Evolutionary conservation across 768 basidiomycete species (phyloP).

Genomic region (Suillus subluteus): DNA sequence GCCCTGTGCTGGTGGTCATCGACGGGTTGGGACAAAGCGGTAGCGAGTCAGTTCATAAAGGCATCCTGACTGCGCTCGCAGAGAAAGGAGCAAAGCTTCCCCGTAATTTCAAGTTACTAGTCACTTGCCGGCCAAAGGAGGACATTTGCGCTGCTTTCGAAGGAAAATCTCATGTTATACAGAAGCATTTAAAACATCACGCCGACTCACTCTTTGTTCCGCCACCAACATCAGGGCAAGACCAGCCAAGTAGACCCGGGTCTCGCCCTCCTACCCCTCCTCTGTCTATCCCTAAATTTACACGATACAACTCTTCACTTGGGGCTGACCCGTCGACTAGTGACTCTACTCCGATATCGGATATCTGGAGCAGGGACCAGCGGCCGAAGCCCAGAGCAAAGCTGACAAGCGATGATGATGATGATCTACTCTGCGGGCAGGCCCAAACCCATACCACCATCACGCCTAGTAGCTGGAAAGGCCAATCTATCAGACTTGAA

Average conservation of each 20-base stretch:
- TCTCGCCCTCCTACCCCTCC: background rate
- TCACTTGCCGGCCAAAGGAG: slow-evolving; percentile 32
- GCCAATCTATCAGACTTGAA: no score
- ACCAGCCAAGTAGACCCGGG: background rate
- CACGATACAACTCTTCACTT: background rate
- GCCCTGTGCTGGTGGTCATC: slow-evolving; percentile 40
- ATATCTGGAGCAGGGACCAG: no score
- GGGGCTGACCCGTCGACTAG: background rate
- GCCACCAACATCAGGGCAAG: background rate
- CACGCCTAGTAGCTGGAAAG: no score
- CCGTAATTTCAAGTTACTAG: slow-evolving; percentile 26
- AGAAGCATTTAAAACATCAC: slow-evolving; percentile 3
- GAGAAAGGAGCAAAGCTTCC: slow-evolving; percentile 20
- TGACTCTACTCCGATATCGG: background rate
- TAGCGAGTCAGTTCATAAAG: slow-evolving; percentile 17
- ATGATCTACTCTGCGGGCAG: no score
- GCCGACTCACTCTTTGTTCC: background rate
- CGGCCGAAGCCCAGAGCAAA: no score
- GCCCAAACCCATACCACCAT: no score
- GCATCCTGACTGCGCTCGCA: slow-evolving; percentile 27
- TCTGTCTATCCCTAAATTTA: background rate
- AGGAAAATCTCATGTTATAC: slow-evolving; percentile 10
- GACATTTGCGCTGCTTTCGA: slow-evolving; percentile 17
- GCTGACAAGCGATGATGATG: no score
- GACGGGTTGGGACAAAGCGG: slow-evolving; percentile 39